Percentiles rank a stretch among this genome's conserved stretches.
phyloP scores from a whole-genome alignment of 2,329 filamentous ascomycete genomes.

The Hypoxylon sp. region DNA sequence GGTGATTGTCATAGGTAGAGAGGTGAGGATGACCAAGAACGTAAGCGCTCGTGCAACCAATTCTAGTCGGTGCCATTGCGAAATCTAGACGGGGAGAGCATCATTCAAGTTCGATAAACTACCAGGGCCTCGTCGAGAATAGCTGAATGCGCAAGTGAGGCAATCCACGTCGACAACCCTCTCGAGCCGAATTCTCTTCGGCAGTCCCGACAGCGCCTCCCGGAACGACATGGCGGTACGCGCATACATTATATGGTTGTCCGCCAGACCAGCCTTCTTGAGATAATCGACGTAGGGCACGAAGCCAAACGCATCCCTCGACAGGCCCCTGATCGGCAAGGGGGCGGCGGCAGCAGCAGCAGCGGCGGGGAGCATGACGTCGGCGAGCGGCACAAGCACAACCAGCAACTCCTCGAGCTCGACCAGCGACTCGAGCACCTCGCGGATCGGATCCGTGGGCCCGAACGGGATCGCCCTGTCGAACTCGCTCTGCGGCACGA shows the following conservation, averaged over 20 bases:
- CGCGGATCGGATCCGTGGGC: constrained; percentile 29
- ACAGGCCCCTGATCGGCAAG: constrained; percentile 5
- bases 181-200: constrained; percentile 18
- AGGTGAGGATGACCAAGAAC: neutral
- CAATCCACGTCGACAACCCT: constrained; percentile 37
- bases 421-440: constrained; percentile 23
- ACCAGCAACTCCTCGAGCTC: constrained; percentile 31
- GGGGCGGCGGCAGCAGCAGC: neutral
- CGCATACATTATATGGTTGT: constrained; percentile 26
- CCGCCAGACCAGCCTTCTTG: constrained; percentile 22
- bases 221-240: constrained; percentile 32
- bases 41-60: neutral
- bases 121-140: constrained; percentile 9
- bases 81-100: neutral
- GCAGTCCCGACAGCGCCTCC: constrained; percentile 16
- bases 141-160: constrained; percentile 13
- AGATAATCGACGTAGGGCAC: constrained; percentile 37
- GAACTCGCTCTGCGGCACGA: constrained; percentile 33
- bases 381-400: constrained; percentile 25
- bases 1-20: no score
- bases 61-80: neutral
- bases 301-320: constrained; percentile 29
- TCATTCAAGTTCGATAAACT: neutral
- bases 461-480: constrained; percentile 32
- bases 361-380: neutral